A percentile compares a stretch with the other conserved stretches of the same genome.
Conservation (phyloP, 345 rosid genomes). For the Hibiscus syriacus region DNA sequence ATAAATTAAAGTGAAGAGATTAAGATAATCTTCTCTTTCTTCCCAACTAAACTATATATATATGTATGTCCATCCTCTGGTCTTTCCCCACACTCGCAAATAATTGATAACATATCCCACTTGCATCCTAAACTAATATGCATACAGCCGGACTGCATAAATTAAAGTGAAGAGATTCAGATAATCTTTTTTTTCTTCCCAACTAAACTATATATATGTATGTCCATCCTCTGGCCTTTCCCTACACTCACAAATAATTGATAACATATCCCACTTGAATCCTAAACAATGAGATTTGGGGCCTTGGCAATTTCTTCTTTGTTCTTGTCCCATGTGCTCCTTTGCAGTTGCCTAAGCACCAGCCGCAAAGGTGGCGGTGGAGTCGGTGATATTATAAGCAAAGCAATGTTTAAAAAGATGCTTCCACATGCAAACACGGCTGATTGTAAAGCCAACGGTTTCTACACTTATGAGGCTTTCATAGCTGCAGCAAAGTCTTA, state of each 20-base stretch:
- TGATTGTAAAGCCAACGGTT: slow-evolving; percentile 35
- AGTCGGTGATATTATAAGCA: slow-evolving; percentile 26
- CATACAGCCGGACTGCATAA: too few relatives aligned
- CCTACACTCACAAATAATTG: not conserved
- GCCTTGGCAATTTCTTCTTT: not conserved
- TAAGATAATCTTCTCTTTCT: too few relatives aligned
- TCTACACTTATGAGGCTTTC: slow-evolving; percentile 63
- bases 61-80: too few relatives aligned
- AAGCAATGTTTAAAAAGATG: slow-evolving; percentile 34
- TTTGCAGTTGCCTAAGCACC: slow-evolving; percentile 26
- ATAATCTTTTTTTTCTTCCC: not conserved
- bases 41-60: too few relatives aligned
- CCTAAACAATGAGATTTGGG: not conserved
- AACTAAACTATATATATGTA: not conserved
- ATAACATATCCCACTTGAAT: too few relatives aligned
- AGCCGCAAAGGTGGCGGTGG: not conserved
- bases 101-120: too few relatives aligned
- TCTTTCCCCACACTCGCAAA: too few relatives aligned
- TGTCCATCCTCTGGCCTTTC: not conserved
- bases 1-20: too few relatives aligned
- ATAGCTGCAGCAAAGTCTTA: slow-evolving; percentile 44
- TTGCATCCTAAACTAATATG: too few relatives aligned
- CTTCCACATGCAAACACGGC: slow-evolving; percentile 37
- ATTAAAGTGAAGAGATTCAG: too few relatives aligned
- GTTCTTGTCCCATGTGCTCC: not conserved